Percentiles rank a stretch among this genome's conserved stretches.
Evolutionary conservation across 306 rosid genomes (phyloP).

Genomic region (Cicer arietinum): DNA sequence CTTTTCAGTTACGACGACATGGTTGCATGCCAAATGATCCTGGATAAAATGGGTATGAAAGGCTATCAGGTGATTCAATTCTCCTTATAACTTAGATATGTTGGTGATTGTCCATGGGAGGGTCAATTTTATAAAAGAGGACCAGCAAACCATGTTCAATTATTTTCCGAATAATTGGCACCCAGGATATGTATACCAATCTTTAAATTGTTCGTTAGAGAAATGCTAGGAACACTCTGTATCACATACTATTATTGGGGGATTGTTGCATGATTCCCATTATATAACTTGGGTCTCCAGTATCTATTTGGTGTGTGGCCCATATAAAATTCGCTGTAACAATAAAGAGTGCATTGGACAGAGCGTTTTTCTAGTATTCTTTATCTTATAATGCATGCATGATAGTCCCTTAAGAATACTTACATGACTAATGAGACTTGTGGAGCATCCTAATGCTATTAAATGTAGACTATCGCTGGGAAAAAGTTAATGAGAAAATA

Average conservation of each 20-base stretch:
- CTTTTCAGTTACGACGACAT: conserved; percentile 87
- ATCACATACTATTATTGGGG: not conserved
- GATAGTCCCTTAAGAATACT: conserved; percentile 17
- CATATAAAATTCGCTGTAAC: not conserved
- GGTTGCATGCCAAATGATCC: conserved; percentile 88
- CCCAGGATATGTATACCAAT: conserved; percentile 16
- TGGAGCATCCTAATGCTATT: conserved; percentile 28
- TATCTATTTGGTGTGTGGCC: conserved; percentile 6
- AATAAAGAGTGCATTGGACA: not conserved
- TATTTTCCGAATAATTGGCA: conserved; percentile 18
- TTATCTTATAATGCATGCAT: not conserved
- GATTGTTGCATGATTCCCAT: not conserved
- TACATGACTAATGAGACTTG: conserved; percentile 22
- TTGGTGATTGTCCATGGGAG: conserved; percentile 35
- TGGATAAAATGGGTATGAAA: conserved; percentile 88
- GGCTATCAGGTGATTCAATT: conserved; percentile 91
- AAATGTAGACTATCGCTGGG: conserved; percentile 23
- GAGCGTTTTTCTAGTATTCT: not conserved
- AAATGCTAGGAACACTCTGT: conserved; percentile 12
- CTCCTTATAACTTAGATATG: conserved; percentile 41
- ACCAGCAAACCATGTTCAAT: conserved; percentile 24
- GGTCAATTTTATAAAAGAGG: conserved; percentile 33
- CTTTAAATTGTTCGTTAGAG: conserved; percentile 6
- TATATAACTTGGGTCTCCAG: not conserved
- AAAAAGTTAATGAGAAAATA: not conserved